A percentile compares a stretch with the other conserved stretches of the same genome.
Conservation (phyloP, 2,329 filamentous ascomycete species). For the Ustulina deusta region DNA sequence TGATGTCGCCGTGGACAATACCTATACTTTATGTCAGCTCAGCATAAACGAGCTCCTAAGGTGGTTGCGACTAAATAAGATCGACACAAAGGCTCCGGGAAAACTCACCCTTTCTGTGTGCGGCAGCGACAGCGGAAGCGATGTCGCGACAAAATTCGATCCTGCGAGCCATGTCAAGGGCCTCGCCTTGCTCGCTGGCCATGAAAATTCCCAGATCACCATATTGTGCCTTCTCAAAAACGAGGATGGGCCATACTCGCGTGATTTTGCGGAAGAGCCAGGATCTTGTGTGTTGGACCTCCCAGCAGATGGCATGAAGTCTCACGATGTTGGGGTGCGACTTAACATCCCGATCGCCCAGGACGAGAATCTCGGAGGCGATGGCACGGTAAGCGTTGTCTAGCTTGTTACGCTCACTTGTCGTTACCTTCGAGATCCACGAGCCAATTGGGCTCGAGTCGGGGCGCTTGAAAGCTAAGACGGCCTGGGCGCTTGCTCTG, state of each 20-base stretch:
- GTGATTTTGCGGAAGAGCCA: background rate
- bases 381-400: background rate
- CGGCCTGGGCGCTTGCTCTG: background rate
- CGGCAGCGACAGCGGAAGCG: background rate
- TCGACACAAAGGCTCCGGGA: background rate
- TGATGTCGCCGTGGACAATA: background rate
- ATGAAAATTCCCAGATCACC: background rate
- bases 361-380: background rate
- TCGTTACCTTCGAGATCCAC: background rate
- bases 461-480: background rate
- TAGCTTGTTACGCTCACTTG: background rate
- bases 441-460: background rate
- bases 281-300: background rate
- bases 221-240: background rate
- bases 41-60: background rate
- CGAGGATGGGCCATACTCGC: background rate
- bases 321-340: background rate
- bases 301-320: background rate
- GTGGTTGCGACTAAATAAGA: background rate
- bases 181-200: background rate
- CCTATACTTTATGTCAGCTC: background rate
- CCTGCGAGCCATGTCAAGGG: background rate
- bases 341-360: background rate
- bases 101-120: background rate
- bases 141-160: background rate